Evolutionary conservation across 2,329 filamentous ascomycete species (phyloP), one percentile per base, ranked within the genome.

Genomic region (Paraphoma chrysanthemicola): DNA sequence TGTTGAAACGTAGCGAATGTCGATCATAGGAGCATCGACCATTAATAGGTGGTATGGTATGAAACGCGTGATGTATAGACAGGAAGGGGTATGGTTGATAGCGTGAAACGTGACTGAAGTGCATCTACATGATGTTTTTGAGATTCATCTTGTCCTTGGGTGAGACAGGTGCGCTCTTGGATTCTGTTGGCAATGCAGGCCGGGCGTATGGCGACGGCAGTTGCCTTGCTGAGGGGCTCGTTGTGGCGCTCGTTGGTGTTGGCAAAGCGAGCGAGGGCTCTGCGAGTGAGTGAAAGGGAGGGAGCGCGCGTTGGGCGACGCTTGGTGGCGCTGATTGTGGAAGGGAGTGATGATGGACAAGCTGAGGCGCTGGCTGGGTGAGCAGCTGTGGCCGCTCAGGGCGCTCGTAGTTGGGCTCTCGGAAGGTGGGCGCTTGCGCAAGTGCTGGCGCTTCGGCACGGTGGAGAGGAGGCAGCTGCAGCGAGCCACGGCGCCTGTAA

Each of bases 71-170:
- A 42, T 23, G 31, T 61, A 61, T 59, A 54, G 54, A 61, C 58
- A 69, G 59, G 57, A 68, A 60, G 46, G 65, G 65, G 56, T 63
- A 66, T 62, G 57, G 54, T 58, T 51, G 30, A 53, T 57, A 62
- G 48, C 52, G 56, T 64, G 58, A 66, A 68, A 68, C 64, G 59
- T 63, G 54, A 56, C 51, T 36, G 50, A 61, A 17, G 18, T 18
- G 57, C 60, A 63, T 64, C 65, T 68, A 74, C 63, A 74, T 65
- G 61, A 76, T 71, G 63, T 66, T 67, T 54, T 66, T 66, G 31
- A 76, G 65, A 56, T 68, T 72, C 72, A 77, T 75, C 62, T 64
- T 69, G 53, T 67, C 64, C 39, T 64, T 68, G 12, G 74, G 74
- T 53, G 73, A 74, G 51, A 71, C 66, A 44, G 74, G 74, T 48